phyloP scores from a whole-genome alignment of 768 basidiomycete species.

The Hericium alpestre region DNA sequence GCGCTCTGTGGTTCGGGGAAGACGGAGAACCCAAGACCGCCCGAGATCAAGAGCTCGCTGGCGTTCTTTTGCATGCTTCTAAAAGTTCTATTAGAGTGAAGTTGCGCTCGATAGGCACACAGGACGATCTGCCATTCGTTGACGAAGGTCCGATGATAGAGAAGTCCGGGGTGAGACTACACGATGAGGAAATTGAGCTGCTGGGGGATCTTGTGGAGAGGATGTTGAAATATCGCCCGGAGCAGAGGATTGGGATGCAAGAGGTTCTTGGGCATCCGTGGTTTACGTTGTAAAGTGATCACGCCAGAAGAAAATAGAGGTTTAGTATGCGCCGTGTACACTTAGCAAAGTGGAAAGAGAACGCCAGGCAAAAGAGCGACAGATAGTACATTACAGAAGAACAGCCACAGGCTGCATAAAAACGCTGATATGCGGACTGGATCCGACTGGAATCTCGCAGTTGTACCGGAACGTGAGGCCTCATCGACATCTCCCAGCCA shows the following conservation, averaged over 20 bases:
- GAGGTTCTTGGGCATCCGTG: neutral
- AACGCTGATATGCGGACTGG: too few relatives aligned
- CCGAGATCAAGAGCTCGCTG: neutral
- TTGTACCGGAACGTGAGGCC: too few relatives aligned
- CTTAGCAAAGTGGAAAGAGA: too few relatives aligned
- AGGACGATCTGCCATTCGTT: neutral
- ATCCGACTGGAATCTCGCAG: too few relatives aligned
- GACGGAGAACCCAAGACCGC: neutral
- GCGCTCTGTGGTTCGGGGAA: constrained; percentile 21
- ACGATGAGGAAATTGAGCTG: neutral
- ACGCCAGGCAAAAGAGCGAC: too few relatives aligned
- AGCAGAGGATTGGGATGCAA: neutral
- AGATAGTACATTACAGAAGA: too few relatives aligned
- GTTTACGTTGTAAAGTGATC: neutral
- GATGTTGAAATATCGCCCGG: neutral
- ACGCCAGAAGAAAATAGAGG: neutral
- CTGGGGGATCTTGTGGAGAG: neutral
- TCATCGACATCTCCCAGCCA: too few relatives aligned
- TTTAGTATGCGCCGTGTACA: too few relatives aligned
- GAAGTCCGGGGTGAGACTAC: neutral
- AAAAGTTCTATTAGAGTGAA: neutral
- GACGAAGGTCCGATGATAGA: neutral
- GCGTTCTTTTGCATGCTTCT: neutral
- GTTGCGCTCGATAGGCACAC: neutral
- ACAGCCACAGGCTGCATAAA: too few relatives aligned